Conservation (phyloP, 2,329 filamentous ascomycete species). For the Incumbomyces delicatus region DNA sequence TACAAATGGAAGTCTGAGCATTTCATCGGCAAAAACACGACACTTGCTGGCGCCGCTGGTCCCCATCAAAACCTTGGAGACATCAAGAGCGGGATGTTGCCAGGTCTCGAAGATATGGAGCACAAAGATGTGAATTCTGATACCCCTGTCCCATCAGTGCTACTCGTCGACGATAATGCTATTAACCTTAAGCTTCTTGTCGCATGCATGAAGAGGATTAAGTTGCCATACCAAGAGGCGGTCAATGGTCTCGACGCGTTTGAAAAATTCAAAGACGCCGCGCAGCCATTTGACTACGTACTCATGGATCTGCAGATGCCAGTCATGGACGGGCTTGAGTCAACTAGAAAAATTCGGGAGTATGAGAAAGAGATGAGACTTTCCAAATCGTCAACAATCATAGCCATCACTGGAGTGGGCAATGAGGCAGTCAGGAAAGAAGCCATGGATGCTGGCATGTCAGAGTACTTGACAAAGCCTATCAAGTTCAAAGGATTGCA, state of each 20-base stretch:
- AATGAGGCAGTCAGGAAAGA: slow-evolving; percentile 34
- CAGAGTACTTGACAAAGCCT: slow-evolving; percentile 40
- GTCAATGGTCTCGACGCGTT: slow-evolving; percentile 36
- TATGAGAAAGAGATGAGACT: slow-evolving; percentile 29
- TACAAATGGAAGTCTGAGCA: slow-evolving; percentile 5
- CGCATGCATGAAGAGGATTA: slow-evolving; percentile 33
- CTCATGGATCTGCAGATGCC: slow-evolving; percentile 43
- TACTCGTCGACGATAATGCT: slow-evolving; percentile 38
- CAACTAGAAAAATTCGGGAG: slow-evolving; percentile 36
- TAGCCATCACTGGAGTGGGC: slow-evolving; percentile 36
- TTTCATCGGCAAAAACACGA: slow-evolving; percentile 3
- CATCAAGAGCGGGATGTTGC: background rate
- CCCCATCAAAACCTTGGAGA: background rate
- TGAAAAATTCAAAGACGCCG: slow-evolving; percentile 25
- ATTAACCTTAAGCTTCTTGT: slow-evolving; percentile 38
- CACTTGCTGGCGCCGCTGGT: background rate
- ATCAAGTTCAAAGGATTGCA: slow-evolving; percentile 36
- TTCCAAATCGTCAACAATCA: slow-evolving; percentile 29
- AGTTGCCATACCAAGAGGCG: slow-evolving; percentile 28
- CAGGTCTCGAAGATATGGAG: background rate
- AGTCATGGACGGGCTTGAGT: slow-evolving; percentile 40
- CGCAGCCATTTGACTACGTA: slow-evolving; percentile 33
- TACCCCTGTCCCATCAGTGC: slow-evolving; percentile 20
- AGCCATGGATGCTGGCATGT: slow-evolving; percentile 34
- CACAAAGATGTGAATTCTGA: slow-evolving; percentile 1